Conservation (phyloP, 148 eudicot genomes). For the Dianthus caryophyllus region DNA sequence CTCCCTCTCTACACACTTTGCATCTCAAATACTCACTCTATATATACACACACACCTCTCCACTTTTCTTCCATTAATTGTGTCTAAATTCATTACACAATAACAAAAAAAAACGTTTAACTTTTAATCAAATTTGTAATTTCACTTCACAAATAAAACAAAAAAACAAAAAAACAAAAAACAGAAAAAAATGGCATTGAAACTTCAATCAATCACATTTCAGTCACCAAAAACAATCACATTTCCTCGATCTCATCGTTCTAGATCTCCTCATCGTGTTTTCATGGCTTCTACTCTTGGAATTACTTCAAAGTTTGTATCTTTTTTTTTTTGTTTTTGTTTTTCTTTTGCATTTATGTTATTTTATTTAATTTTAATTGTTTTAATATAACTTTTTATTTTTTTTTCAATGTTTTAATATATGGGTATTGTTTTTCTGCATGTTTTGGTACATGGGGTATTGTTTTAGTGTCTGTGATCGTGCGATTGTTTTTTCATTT, state of each 20-base stretch:
- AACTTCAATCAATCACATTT: constrained; percentile 23
- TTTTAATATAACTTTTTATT: background rate
- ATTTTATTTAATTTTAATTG: too few species aligned
- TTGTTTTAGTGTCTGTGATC: background rate
- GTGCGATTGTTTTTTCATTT: background rate
- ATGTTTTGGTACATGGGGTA: background rate
- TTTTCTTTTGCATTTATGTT: too few species aligned
- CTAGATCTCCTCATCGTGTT: constrained; percentile 29
- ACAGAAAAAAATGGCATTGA: constrained; percentile 28
- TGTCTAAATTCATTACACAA: too few species aligned
- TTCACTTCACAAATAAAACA: background rate
- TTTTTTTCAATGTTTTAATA: background rate
- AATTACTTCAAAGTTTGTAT: constrained; percentile 26
- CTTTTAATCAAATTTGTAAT: background rate
- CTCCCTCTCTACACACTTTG: background rate
- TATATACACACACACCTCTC: background rate
- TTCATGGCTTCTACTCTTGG: constrained; percentile 34
- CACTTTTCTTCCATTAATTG: background rate
- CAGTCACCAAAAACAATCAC: constrained; percentile 4
- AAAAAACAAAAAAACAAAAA: background rate
- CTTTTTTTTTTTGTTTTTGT: background rate
- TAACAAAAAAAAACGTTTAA: too few species aligned
- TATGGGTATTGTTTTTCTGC: background rate
- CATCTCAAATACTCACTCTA: background rate
- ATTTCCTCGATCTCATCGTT: constrained; percentile 22